Conservation (phyloP, 73 alveolate species). For the Paramecium caudatum region DNA sequence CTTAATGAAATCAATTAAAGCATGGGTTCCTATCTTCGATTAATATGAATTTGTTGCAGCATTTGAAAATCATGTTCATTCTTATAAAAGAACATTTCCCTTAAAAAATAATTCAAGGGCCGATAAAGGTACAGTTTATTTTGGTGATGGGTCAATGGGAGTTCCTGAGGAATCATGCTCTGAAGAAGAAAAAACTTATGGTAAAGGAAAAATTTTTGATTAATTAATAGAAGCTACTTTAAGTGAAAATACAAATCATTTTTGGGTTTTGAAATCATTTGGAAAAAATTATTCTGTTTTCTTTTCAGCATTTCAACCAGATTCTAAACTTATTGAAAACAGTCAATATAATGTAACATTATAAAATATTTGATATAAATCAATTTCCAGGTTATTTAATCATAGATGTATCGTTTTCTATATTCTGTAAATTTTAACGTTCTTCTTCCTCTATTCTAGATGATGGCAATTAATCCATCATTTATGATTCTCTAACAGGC, state of each 20-base stretch:
- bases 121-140: slow-evolving; percentile 77
- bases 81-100: slow-evolving; percentile 78
- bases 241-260: slow-evolving; percentile 63
- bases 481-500: slow-evolving; percentile 48
- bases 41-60: slow-evolving; percentile 68
- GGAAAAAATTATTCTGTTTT: background rate
- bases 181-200: slow-evolving; percentile 50
- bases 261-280: slow-evolving; percentile 61
- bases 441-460: too few relatives aligned
- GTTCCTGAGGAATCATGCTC: slow-evolving; percentile 33
- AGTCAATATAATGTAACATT: background rate
- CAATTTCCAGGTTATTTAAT: background rate
- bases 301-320: slow-evolving; percentile 30
- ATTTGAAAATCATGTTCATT: slow-evolving; percentile 82
- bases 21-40: slow-evolving; percentile 83
- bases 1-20: background rate
- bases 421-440: background rate
- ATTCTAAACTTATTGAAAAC: background rate
- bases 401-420: background rate
- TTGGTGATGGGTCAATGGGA: slow-evolving; percentile 82
- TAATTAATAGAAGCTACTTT: slow-evolving; percentile 55
- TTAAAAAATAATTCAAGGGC: slow-evolving; percentile 65
- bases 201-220: slow-evolving; percentile 56
- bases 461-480: background rate
- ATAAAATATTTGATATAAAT: background rate